phyloP scores from a whole-genome alignment of 2,329 filamentous ascomycete species.

The Curvularia eragrostidis region DNA sequence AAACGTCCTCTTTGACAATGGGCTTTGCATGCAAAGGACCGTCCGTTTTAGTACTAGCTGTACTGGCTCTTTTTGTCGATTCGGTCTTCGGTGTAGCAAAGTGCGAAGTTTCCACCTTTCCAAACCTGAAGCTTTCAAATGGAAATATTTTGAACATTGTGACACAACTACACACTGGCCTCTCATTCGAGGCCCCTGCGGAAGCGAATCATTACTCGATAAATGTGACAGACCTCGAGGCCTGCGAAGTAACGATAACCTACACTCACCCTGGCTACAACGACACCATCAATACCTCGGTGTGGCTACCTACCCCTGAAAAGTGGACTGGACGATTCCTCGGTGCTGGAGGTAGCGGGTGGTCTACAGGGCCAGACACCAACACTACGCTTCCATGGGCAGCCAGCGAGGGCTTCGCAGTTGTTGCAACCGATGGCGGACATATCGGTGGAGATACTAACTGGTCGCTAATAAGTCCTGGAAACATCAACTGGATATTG shows the following conservation, averaged over 20 bases:
- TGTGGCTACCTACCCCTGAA: constrained; percentile 27
- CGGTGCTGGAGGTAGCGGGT: constrained; percentile 33
- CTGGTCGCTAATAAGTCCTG: constrained; percentile 22
- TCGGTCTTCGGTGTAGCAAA: background rate
- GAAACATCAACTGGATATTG: constrained; percentile 29
- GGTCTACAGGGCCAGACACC: constrained; percentile 21
- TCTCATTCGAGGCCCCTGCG: constrained; percentile 10
- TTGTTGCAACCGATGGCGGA: constrained; percentile 32
- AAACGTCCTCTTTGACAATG: background rate
- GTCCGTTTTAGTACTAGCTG: background rate
- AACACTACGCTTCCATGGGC: constrained; percentile 22
- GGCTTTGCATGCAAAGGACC: background rate
- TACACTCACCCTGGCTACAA: constrained; percentile 34
- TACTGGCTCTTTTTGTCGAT: background rate
- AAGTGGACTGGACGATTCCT: constrained; percentile 34
- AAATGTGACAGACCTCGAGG: constrained; percentile 19
- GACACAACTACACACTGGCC: constrained; percentile 6
- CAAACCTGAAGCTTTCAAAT: constrained; percentile 2
- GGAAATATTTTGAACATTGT: constrained; percentile 9
- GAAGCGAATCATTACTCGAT: constrained; percentile 19
- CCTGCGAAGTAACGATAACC: constrained; percentile 48
- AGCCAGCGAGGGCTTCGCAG: constrained; percentile 32
- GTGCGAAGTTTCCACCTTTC: constrained; percentile 12
- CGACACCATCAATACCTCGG: constrained; percentile 26
- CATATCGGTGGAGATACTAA: constrained; percentile 12